A percentile compares a stretch with the other conserved stretches of the same genome.
These are phyloP conservation scores for Jamesozyma piceae DNA, from an alignment of 805 yeast genomes.

Conservation along the genomic window DNA sequence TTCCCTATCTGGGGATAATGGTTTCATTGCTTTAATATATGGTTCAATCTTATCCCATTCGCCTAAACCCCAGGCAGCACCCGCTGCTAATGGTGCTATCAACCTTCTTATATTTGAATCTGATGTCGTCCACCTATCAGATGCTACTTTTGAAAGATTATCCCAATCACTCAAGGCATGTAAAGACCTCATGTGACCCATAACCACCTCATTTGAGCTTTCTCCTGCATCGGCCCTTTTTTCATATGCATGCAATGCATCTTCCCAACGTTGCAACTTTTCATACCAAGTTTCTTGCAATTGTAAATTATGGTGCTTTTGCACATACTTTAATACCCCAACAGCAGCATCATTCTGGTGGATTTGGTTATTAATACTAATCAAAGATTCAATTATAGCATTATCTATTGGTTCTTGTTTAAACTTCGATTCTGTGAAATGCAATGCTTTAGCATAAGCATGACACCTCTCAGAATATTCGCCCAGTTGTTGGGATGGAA, in stretches of 20 bases:
- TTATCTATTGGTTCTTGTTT: conserved; percentile 79
- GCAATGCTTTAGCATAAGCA: conserved; percentile 92
- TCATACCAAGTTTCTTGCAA: conserved; percentile 95
- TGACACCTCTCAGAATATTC: conserved; percentile 89
- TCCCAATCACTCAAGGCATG: conserved; percentile 98
- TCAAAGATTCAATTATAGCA: conserved; percentile 80
- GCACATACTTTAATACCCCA: conserved; percentile 88
- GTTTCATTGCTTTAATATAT: conserved; percentile 80
- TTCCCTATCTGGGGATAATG: conserved; percentile 85
- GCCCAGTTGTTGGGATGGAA: conserved; percentile 75
- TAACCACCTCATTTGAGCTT: conserved; percentile 69
- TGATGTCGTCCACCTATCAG: conserved; percentile 70
- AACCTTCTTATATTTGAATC: conserved; percentile 62
- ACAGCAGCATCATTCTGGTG: conserved; percentile 96
- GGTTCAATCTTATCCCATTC: conserved; percentile 94
- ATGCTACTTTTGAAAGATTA: conserved; percentile 72
- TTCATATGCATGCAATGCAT: conserved; percentile 80
- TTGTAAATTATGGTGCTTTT: conserved; percentile 76
- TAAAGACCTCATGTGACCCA: conserved; percentile 94
- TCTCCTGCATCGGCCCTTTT: conserved; percentile 48
- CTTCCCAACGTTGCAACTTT: conserved; percentile 93
- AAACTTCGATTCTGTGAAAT: conserved; percentile 89
- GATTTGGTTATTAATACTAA: conserved; percentile 82
- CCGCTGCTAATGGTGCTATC: conserved; percentile 93
- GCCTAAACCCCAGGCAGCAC: conserved; percentile 95